These are phyloP conservation scores for Aspergillus coremiiformis DNA, from an alignment of 495 filamentous ascomycete species.

Conservation along the genomic window DNA sequence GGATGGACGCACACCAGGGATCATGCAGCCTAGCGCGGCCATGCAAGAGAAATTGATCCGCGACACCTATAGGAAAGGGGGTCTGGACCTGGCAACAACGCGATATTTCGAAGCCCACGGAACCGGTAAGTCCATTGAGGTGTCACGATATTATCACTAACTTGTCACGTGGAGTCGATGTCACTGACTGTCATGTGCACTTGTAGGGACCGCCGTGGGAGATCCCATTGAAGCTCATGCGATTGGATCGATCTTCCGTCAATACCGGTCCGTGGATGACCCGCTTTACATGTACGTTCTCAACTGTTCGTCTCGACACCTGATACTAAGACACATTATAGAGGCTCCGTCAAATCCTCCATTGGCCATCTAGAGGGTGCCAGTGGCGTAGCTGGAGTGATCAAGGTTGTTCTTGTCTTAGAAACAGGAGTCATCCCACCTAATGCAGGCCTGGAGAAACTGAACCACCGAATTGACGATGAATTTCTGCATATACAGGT, in stretches of 20 bases:
- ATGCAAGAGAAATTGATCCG: slow-evolving; percentile 38
- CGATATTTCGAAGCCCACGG: slow-evolving; percentile 45
- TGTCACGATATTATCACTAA: no score
- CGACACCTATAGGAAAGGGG: slow-evolving; percentile 31
- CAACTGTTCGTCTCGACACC: not conserved
- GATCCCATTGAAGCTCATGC: slow-evolving; percentile 41
- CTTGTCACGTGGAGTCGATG: not conserved
- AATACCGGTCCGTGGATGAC: slow-evolving; percentile 9
- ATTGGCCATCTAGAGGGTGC: slow-evolving; percentile 26
- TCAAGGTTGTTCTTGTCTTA: slow-evolving; percentile 32
- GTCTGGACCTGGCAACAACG: slow-evolving; percentile 29
- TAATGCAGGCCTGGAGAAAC: slow-evolving; percentile 15
- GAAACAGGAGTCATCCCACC: slow-evolving; percentile 36
- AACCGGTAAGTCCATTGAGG: slow-evolving; percentile 17
- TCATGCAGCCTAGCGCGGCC: slow-evolving; percentile 33
- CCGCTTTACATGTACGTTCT: slow-evolving; percentile 16
- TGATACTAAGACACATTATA: not conserved
- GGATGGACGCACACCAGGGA: slow-evolving; percentile 46
- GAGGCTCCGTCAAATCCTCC: slow-evolving; percentile 22
- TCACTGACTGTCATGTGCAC: not conserved
- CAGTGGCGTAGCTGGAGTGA: slow-evolving; percentile 31
- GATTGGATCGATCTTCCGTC: slow-evolving; percentile 18
- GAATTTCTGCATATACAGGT: slow-evolving; percentile 10
- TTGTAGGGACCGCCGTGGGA: slow-evolving; percentile 38
- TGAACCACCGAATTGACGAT: slow-evolving; percentile 17